These are phyloP conservation scores for Penicillium sp. DNA, from an alignment of 2,329 filamentous ascomycete species.

Conservation along the genomic window DNA sequence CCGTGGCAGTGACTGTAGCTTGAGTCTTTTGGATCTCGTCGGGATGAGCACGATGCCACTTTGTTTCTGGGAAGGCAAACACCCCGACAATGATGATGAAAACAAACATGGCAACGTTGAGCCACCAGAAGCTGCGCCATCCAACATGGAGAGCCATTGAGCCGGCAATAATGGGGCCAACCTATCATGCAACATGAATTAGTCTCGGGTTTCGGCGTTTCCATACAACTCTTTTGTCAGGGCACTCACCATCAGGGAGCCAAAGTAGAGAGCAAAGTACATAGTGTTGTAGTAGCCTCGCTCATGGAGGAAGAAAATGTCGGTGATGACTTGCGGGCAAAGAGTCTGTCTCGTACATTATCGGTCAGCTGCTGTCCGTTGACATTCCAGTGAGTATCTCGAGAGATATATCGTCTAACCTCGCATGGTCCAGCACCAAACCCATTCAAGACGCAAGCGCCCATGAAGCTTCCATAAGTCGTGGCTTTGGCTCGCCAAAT, in stretches of 20 bases:
- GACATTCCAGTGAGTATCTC: not conserved
- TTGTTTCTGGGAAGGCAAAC: slow-evolving; percentile 67
- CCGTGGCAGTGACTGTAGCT: not conserved
- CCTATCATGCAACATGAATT: slow-evolving; percentile 35
- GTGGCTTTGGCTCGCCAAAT: slow-evolving; percentile 64
- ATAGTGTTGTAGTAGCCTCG: slow-evolving; percentile 65
- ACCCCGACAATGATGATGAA: slow-evolving; percentile 51
- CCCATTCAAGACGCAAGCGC: slow-evolving; percentile 64
- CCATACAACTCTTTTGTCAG: slow-evolving; percentile 17
- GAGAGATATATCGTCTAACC: not conserved
- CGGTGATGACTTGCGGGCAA: slow-evolving; percentile 65
- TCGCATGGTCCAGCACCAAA: slow-evolving; percentile 60
- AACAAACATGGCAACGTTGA: slow-evolving; percentile 61
- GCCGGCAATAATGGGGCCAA: slow-evolving; percentile 62
- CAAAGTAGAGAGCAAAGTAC: slow-evolving; percentile 67
- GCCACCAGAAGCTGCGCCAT: slow-evolving; percentile 68
- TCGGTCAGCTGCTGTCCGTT: not conserved
- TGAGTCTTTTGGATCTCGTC: slow-evolving; percentile 20
- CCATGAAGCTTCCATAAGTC: slow-evolving; percentile 66
- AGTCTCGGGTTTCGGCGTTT: not conserved
- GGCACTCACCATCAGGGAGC: slow-evolving; percentile 58
- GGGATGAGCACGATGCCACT: slow-evolving; percentile 55
- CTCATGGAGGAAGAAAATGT: slow-evolving; percentile 67
- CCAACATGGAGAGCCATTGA: slow-evolving; percentile 62
- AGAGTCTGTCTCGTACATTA: slow-evolving; percentile 54